Evolutionary conservation across 2,329 filamentous ascomycete species (phyloP).

Genomic region (Curvularia spicifera): DNA sequence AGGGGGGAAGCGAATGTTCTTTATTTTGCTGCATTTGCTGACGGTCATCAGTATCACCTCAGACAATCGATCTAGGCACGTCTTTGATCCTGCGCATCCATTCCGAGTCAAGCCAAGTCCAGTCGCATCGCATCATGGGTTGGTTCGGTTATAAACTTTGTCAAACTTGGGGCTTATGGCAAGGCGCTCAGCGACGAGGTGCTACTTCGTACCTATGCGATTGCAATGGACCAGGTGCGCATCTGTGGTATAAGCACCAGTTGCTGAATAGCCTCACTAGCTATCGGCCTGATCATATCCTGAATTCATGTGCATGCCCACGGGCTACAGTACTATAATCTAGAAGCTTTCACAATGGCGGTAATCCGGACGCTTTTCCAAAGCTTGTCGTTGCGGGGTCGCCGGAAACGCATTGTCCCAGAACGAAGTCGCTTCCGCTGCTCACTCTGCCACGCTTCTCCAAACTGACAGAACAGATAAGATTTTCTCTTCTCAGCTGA

Average conservation of each 20-base stretch:
- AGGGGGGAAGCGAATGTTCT: not conserved
- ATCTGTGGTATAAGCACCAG: not conserved
- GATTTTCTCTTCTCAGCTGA: conserved; percentile 18
- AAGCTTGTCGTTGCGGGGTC: conserved; percentile 6
- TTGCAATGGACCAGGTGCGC: not conserved
- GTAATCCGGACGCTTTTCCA: not conserved
- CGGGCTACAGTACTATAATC: not conserved
- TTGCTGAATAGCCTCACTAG: not conserved
- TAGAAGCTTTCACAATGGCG: not conserved
- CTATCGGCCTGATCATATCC: not conserved
- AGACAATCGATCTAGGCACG: not conserved
- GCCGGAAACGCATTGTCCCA: not conserved
- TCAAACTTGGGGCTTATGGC: not conserved
- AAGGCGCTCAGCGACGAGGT: not conserved
- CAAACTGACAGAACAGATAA: not conserved
- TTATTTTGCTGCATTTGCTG: not conserved
- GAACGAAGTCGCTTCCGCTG: conserved; percentile 11
- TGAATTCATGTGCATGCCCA: not conserved
- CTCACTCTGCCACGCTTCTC: conserved; percentile 9
- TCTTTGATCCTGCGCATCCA: not conserved
- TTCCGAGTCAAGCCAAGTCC: not conserved
- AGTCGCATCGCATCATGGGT: not conserved
- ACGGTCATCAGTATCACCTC: not conserved
- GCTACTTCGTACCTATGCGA: not conserved
- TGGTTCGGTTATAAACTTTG: not conserved